Conservation (phyloP, 768 basidiomycete genomes). For the Tulasnella sp. region DNA sequence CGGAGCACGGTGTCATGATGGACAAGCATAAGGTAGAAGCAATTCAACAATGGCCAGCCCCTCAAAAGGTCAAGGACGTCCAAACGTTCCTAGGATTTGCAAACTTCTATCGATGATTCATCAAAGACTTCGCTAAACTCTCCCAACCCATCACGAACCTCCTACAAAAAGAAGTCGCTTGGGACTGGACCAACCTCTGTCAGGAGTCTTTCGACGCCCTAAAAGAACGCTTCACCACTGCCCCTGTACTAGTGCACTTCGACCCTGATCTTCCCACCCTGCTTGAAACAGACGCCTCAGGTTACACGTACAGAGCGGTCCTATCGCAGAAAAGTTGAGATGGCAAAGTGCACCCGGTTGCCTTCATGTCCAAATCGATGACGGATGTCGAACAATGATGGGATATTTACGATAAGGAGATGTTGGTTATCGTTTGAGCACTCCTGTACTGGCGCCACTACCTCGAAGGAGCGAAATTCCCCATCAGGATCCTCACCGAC, state of each 20-base stretch:
- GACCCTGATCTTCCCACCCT: neutral
- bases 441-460: slow-evolving; percentile 19
- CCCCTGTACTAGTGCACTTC: slow-evolving; percentile 22
- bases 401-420: slow-evolving; percentile 30
- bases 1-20: slow-evolving; percentile 23
- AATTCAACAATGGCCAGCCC: slow-evolving; percentile 26
- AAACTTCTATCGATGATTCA: slow-evolving; percentile 28
- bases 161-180: neutral
- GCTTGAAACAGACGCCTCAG: slow-evolving; percentile 22
- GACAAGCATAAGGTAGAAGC: slow-evolving; percentile 26
- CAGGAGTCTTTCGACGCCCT: neutral
- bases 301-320: slow-evolving; percentile 19
- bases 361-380: slow-evolving; percentile 9
- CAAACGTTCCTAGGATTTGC: slow-evolving; percentile 27
- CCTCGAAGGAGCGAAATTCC: slow-evolving; percentile 16
- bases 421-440: slow-evolving; percentile 26
- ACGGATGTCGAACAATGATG: slow-evolving; percentile 21
- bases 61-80: slow-evolving; percentile 24
- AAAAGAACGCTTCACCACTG: slow-evolving; percentile 18
- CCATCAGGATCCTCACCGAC: slow-evolving; percentile 20
- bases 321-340: slow-evolving; percentile 10
- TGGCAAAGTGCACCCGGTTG: slow-evolving; percentile 15
- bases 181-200: neutral
- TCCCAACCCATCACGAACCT: neutral
- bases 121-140: slow-evolving; percentile 25